A percentile compares a stretch with the other conserved stretches of the same genome.
Conservation (phyloP, 306 rosid species). For the Vicia sativa region DNA sequence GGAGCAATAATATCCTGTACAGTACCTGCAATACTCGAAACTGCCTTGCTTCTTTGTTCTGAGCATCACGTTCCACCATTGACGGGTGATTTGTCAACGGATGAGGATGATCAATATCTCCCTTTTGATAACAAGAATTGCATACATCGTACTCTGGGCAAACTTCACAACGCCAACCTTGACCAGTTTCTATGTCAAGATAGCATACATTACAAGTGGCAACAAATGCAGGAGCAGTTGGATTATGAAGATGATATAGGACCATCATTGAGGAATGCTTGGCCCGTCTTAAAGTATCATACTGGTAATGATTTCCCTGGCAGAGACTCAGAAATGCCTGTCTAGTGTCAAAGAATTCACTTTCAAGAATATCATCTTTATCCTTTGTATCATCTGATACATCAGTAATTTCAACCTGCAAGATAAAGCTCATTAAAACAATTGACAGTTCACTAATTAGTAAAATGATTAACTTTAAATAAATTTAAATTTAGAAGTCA, state of each 20-base stretch:
- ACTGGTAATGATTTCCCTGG: constrained; percentile 98
- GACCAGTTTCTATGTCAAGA: constrained; percentile 94
- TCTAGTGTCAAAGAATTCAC: constrained; percentile 99
- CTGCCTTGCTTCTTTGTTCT: constrained; percentile 96
- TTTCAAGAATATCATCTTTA: constrained; percentile 95
- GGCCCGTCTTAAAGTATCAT: constrained; percentile 95
- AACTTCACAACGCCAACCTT: constrained; percentile 98
- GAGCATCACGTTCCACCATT: constrained; percentile 90
- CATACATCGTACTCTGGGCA: constrained; percentile 95
- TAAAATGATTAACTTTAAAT: too few relatives aligned
- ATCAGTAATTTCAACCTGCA: constrained; percentile 76
- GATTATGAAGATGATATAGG: constrained; percentile 97
- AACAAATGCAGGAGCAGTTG: constrained; percentile 97
- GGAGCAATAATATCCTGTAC: constrained; percentile 14
- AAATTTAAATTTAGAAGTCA: constrained; percentile 9
- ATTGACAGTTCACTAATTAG: background rate
- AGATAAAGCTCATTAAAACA: constrained; percentile 13
- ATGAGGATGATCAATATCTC: constrained; percentile 86
- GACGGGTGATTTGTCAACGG: constrained; percentile 97
- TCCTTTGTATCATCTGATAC: constrained; percentile 86
- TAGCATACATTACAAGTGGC: constrained; percentile 73
- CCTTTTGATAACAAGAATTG: constrained; percentile 91
- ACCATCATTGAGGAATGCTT: constrained; percentile 99
- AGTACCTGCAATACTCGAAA: constrained; percentile 79
- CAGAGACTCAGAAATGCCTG: constrained; percentile 98